phyloP scores from a whole-genome alignment of 106 monocot genomes.

The Dactylorhiza incarnata region DNA sequence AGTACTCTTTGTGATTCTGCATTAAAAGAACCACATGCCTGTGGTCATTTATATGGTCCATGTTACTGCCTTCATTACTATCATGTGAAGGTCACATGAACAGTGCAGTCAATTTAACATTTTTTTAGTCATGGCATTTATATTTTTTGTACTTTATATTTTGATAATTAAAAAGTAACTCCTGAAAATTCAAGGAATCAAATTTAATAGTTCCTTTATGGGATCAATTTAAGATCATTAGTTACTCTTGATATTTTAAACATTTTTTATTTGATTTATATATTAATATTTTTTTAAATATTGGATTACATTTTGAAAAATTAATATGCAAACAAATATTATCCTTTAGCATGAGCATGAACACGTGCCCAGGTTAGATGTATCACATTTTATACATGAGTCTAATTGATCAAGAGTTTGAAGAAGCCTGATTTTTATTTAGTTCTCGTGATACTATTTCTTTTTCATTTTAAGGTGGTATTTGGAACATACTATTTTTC shows the following conservation, averaged over 20 bases:
- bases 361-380: background rate
- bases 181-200: background rate
- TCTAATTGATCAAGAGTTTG: background rate
- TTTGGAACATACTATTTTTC: background rate
- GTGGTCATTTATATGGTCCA: background rate
- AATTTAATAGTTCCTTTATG: background rate
- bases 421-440: background rate
- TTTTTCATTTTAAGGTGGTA: background rate
- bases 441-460: background rate
- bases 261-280: background rate
- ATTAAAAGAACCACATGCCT: background rate
- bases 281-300: background rate
- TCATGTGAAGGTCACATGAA: background rate
- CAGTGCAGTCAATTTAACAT: too few relatives aligned
- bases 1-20: conserved; percentile 1
- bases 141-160: too few relatives aligned
- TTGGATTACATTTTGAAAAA: background rate
- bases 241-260: background rate
- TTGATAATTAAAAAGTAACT: too few relatives aligned
- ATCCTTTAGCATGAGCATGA: background rate
- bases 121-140: too few relatives aligned
- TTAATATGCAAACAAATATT: background rate
- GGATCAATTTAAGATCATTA: background rate
- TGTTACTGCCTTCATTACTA: background rate
- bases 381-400: background rate